Percentiles rank a stretch among this genome's conserved stretches.
These are phyloP conservation scores for Arthromyces matolae DNA, from an alignment of 768 basidiomycete species.

Conservation along the genomic window DNA sequence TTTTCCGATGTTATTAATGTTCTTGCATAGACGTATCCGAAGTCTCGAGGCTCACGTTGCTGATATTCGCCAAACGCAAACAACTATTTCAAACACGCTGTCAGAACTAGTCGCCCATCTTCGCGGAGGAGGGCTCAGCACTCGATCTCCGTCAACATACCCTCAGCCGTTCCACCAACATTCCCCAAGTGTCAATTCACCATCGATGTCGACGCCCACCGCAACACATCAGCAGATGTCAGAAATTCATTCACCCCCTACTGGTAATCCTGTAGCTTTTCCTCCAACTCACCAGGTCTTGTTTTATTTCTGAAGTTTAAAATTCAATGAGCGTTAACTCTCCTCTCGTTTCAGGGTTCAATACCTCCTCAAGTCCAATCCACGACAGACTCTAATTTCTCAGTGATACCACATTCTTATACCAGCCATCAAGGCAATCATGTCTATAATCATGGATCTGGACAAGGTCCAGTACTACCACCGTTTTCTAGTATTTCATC, in stretches of 20 bases:
- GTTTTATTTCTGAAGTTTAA: conserved; percentile 1
- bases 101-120: conserved; percentile 78
- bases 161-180: conserved; percentile 53
- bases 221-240: conserved; percentile 36
- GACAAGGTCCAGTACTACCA: conserved; percentile 55
- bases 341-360: conserved; percentile 32
- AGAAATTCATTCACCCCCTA: conserved; percentile 39
- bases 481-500: conserved; percentile 68
- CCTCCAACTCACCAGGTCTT: conserved; percentile 27
- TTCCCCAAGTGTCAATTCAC: conserved; percentile 66
- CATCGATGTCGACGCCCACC: conserved; percentile 49
- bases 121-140: conserved; percentile 48
- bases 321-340: conserved; percentile 22
- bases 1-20: conserved; percentile 16
- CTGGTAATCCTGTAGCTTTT: conserved; percentile 26
- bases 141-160: conserved; percentile 65
- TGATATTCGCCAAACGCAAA: conserved; percentile 72
- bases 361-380: conserved; percentile 30
- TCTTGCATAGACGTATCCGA: conserved; percentile 72
- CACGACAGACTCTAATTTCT: conserved; percentile 39
- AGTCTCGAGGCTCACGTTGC: conserved; percentile 84
- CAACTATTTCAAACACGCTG: conserved; percentile 73
- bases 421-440: conserved; percentile 37
- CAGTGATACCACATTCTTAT: conserved; percentile 41
- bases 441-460: conserved; percentile 29